These are phyloP conservation scores for Microthlaspi erraticum DNA, from an alignment of 345 rosid genomes.

Conservation along the genomic window DNA sequence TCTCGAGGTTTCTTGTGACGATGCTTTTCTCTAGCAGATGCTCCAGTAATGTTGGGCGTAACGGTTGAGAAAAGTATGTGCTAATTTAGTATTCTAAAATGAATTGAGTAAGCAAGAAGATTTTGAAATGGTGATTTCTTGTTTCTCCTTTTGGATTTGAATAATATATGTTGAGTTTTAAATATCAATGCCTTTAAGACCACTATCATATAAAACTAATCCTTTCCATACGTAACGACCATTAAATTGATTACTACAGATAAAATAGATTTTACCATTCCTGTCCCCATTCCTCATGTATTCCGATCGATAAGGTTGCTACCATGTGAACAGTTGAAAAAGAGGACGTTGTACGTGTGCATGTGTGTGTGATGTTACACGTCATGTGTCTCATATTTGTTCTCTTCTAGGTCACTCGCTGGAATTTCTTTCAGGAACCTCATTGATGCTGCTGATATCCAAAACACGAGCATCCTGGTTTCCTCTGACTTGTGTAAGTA, in stretches of 20 bases:
- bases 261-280: slow-evolving; percentile 32
- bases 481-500: slow-evolving; percentile 31
- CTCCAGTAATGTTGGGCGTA: slow-evolving; percentile 56
- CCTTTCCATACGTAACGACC: slow-evolving; percentile 29
- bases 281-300: slow-evolving; percentile 23
- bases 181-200: slow-evolving; percentile 32
- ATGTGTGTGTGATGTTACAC: slow-evolving; percentile 19
- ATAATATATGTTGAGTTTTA: slow-evolving; percentile 29
- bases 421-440: slow-evolving; percentile 20
- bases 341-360: slow-evolving; percentile 8
- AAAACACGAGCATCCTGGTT: slow-evolving; percentile 21
- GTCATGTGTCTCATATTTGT: slow-evolving; percentile 5
- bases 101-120: slow-evolving; percentile 49
- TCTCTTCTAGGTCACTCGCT: slow-evolving; percentile 13
- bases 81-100: slow-evolving; percentile 36
- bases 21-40: slow-evolving; percentile 37
- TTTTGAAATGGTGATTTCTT: slow-evolving; percentile 43
- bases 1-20: slow-evolving; percentile 46
- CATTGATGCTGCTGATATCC: slow-evolving; percentile 12
- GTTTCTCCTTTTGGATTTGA: slow-evolving; percentile 30
- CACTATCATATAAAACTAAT: slow-evolving; percentile 33
- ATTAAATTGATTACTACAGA: slow-evolving; percentile 29
- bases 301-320: slow-evolving; percentile 37
- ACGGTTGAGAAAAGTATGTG: slow-evolving; percentile 66
- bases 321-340: slow-evolving; percentile 40